phyloP scores from a whole-genome alignment of 192 early-diverging fungal species.

The Umbelopsis vinacea region DNA sequence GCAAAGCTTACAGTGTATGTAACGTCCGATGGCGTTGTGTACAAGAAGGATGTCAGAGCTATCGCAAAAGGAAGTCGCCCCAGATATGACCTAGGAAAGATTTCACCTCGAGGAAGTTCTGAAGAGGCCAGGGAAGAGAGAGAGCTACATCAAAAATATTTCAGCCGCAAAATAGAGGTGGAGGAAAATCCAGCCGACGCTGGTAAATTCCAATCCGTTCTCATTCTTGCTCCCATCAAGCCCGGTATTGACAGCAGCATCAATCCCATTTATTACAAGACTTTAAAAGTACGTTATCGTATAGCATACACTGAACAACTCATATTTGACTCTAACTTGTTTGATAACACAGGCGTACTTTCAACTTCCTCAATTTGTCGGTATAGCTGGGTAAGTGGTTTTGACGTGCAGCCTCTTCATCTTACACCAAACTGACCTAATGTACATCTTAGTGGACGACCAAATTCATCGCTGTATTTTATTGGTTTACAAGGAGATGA shows the following conservation, averaged over 20 bases:
- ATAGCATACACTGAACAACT: neutral
- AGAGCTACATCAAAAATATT: constrained; percentile 16
- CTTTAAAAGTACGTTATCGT: constrained; percentile 56
- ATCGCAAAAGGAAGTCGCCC: constrained; percentile 42
- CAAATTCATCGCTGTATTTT: constrained; percentile 96
- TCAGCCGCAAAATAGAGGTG: neutral
- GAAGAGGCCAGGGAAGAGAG: constrained; percentile 25
- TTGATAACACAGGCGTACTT: constrained; percentile 66
- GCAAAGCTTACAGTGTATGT: constrained; percentile 73
- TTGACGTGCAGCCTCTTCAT: neutral
- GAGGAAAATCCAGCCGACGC: neutral
- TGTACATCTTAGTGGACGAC: constrained; percentile 67
- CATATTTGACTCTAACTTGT: neutral
- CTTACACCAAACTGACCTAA: neutral
- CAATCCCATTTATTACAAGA: constrained; percentile 84
- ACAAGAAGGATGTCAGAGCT: constrained; percentile 70
- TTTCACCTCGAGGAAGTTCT: constrained; percentile 32
- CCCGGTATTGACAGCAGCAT: constrained; percentile 84
- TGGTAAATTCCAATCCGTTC: constrained; percentile 61
- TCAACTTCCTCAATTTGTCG: constrained; percentile 75
- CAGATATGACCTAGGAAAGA: constrained; percentile 33
- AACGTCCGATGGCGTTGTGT: constrained; percentile 83
- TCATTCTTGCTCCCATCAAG: constrained; percentile 87
- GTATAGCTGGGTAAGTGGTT: constrained; percentile 85
- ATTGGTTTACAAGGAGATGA: constrained; percentile 82